phyloP scores from a whole-genome alignment of 176 grass and related monocot species.

The Ensete glaucum region DNA sequence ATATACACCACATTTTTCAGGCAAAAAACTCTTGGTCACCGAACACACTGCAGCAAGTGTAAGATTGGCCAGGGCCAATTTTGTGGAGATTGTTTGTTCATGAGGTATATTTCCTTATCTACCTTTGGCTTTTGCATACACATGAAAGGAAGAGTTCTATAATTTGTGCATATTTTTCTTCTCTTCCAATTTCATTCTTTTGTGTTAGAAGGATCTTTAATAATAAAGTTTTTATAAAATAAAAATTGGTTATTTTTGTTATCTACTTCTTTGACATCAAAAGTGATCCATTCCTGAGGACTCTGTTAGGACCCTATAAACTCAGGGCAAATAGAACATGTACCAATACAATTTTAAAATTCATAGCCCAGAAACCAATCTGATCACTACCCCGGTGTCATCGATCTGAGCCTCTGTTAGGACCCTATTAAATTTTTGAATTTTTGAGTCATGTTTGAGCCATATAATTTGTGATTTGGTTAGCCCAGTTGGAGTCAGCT shows the following conservation, averaged over 20 bases:
- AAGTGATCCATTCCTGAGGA: no score
- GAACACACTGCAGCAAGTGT: constrained; percentile 63
- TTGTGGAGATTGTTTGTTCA: constrained; percentile 92
- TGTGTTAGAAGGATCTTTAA: neutral
- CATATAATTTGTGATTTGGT: no score
- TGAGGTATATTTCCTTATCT: constrained; percentile 40
- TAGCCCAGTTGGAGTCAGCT: no score
- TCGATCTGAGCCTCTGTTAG: no score
- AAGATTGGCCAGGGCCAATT: constrained; percentile 81
- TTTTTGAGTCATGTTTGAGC: no score
- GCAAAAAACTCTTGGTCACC: constrained; percentile 80
- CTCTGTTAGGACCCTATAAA: no score
- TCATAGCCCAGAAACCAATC: neutral
- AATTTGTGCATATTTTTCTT: neutral
- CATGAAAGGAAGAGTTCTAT: neutral
- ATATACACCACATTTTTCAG: constrained; percentile 30
- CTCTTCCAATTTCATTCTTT: neutral
- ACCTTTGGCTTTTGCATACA: neutral
- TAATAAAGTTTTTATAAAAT: neutral
- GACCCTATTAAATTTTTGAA: no score
- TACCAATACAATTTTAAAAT: neutral
- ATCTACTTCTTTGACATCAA: neutral
- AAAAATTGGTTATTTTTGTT: neutral
- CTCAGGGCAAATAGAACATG: neutral
- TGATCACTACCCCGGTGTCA: no score